Conservation (phyloP, 2,329 filamentous ascomycete genomes). For the Diplocarpon rosae region DNA sequence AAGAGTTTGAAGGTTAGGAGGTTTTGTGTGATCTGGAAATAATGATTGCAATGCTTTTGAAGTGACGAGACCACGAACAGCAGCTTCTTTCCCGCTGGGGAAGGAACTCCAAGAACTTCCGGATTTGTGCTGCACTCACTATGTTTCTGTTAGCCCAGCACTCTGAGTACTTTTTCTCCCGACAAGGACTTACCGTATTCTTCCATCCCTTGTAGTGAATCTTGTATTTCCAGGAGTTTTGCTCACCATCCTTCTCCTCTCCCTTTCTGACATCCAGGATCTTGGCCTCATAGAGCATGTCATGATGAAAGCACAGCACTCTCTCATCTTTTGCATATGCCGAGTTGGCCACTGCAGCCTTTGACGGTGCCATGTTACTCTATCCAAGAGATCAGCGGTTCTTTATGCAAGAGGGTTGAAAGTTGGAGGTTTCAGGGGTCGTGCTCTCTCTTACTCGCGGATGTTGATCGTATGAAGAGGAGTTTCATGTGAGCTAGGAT, state of each 20-base stretch:
- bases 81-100: constrained; percentile 9
- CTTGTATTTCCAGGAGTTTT: constrained; percentile 70
- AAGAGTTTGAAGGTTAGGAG: background rate
- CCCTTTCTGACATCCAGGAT: constrained; percentile 65
- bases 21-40: background rate
- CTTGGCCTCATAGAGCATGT: constrained; percentile 95
- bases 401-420: background rate
- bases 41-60: background rate
- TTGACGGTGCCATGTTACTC: constrained; percentile 27
- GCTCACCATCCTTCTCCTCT: constrained; percentile 42
- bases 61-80: no score
- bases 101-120: constrained; percentile 3
- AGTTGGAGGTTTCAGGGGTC: background rate
- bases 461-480: no score
- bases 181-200: constrained; percentile 55
- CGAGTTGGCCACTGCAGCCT: constrained; percentile 17
- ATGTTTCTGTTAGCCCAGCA: background rate
- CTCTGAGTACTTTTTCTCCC: no score
- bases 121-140: constrained; percentile 9
- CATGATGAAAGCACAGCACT: constrained; percentile 93
- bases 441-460: no score
- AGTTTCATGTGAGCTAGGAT: no score
- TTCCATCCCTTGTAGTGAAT: constrained; percentile 99
- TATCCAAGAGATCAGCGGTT: background rate
- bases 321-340: constrained; percentile 65